Conservation (phyloP, 1,284 basidiomycete species). For the Rhodotorula sp. region DNA sequence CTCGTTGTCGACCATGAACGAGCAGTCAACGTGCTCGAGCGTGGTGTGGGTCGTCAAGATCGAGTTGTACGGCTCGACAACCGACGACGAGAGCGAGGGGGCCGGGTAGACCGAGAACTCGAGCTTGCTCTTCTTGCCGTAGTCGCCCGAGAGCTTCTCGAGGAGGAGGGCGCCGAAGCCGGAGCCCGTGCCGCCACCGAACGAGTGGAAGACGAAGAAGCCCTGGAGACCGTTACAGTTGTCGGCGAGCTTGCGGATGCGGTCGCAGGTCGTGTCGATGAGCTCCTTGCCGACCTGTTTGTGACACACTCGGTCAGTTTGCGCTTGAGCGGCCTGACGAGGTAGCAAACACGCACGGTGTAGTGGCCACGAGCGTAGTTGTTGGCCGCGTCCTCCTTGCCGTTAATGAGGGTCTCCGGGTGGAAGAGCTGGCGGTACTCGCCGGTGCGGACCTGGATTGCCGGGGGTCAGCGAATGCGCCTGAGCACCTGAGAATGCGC, state of each 20-base stretch:
- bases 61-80: constrained; percentile 99
- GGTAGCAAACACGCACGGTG: constrained; percentile 72
- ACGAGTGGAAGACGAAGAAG: constrained; percentile 99
- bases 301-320: neutral
- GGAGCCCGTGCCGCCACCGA: constrained; percentile 96
- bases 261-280: constrained; percentile 83
- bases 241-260: constrained; percentile 91
- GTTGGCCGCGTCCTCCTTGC: constrained; percentile 99
- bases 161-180: constrained; percentile 97
- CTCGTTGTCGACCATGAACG: constrained; percentile 94
- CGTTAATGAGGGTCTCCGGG: constrained; percentile 97
- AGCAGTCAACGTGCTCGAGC: constrained; percentile 98
- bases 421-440: constrained; percentile 95
- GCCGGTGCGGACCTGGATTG: constrained; percentile 79
- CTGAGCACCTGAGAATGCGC: neutral
- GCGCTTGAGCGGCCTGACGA: constrained; percentile 13
- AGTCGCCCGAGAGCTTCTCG: constrained; percentile 94
- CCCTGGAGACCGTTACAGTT: constrained; percentile 91
- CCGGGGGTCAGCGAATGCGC: neutral
- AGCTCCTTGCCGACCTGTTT: constrained; percentile 54
- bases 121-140: constrained; percentile 99
- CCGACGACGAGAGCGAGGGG: constrained; percentile 71
- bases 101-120: constrained; percentile 79
- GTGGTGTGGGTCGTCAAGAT: constrained; percentile 99
- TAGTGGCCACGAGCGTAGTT: constrained; percentile 96